Evolutionary conservation across 768 basidiomycete species (phyloP), one percentile per base, ranked within the genome.

Genomic region (Tricholoma furcatifolium): DNA sequence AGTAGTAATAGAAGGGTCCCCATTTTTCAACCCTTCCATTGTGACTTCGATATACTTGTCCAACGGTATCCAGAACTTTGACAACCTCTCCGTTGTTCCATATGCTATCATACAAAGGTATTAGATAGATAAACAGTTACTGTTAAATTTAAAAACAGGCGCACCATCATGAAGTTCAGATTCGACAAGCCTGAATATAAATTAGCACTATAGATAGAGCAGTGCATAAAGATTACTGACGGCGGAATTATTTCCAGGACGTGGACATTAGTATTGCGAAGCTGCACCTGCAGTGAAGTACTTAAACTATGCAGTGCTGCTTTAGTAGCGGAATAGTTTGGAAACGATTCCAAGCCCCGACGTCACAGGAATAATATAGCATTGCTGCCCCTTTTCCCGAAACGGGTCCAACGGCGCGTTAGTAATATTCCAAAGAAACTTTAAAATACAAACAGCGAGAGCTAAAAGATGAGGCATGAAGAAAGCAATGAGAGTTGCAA

Each of bases 101-200:
- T 83, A 75, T 38, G 76, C 83, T 84, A 27, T 27, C 54, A 18
- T 17, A 17, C 17, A 15, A 32, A 46, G 24, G 24, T 31, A 52
- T 21, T 35, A 15, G 18, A 18, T 9, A 21, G n/a, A 14, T 17
- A 17, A 35, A 51, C 8, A 6, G 18, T 24, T 17, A 6, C 31
- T 15, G 15, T 40, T 31, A 15, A 35, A 24, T 2, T n/a, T 15
- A 27, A 3, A 24, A 23, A 43, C 34, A 18, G 3, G 60, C 75
- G 58, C 58, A 81, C 82, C 71, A 56, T 83, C 82, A 59, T 85
- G 82, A 27, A 84, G 67, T 58, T 84, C 83, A 3, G 81, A 83
- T 65, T 84, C 83, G 8, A 82, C 80, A 8, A 84, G 69, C 10
- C 81, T 83, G 48, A 9, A 46, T 5, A n/a, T 20, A 3, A n/a